Percentiles rank a stretch among this genome's conserved stretches.
Conservation (phyloP, 148 eudicot genomes). For the Silene conica region DNA sequence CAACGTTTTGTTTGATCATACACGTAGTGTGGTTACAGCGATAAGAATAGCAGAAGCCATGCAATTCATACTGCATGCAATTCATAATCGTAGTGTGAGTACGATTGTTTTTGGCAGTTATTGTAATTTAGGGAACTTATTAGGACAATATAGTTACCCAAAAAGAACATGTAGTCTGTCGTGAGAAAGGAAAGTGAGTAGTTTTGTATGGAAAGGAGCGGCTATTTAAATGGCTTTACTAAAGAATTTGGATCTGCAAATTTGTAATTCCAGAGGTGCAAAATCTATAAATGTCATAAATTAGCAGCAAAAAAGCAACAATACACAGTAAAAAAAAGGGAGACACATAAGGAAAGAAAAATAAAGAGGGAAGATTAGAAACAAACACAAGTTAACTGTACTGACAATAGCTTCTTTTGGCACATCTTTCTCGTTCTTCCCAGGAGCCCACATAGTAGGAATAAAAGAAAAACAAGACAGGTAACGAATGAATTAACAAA, state of each 20-base stretch:
- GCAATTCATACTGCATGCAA: too few relatives aligned
- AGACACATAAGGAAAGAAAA: background rate
- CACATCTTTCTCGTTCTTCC: constrained; percentile 87
- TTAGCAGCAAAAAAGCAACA: constrained; percentile 2
- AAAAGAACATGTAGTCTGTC: background rate
- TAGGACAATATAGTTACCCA: background rate
- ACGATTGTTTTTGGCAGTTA: background rate
- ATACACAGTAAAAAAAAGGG: background rate
- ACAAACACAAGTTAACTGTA: constrained; percentile 3
- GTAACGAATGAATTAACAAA: background rate
- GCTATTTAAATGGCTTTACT: background rate
- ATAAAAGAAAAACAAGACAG: background rate
- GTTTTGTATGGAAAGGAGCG: background rate
- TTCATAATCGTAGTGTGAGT: too few relatives aligned
- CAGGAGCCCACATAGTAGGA: constrained; percentile 64
- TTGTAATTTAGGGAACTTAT: background rate
- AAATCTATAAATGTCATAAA: background rate
- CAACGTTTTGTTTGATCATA: too few relatives aligned
- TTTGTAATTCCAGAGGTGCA: background rate
- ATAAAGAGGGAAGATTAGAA: background rate
- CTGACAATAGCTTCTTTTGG: constrained; percentile 89
- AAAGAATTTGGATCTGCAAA: too few relatives aligned
- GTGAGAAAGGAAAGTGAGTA: background rate
- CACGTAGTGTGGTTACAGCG: too few relatives aligned
- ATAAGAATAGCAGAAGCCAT: too few relatives aligned